Conservation (phyloP, 331 rosid species). For the Stylosanthes scabra region DNA sequence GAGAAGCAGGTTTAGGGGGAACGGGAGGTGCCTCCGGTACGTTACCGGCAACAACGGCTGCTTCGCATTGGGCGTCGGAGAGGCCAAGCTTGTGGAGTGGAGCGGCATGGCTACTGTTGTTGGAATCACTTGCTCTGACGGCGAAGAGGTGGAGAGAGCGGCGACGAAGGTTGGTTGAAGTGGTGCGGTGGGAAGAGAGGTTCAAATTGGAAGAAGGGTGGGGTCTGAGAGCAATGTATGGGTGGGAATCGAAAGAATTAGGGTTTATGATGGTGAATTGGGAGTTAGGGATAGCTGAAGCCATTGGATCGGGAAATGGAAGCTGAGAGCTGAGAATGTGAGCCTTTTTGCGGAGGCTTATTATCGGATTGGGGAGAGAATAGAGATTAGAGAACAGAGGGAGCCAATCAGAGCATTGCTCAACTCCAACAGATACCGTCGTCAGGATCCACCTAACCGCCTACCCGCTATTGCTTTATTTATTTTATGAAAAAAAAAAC, state of each 20-base stretch:
- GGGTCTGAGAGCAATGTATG: slow-evolving; percentile 56
- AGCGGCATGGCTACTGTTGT: slow-evolving; percentile 34
- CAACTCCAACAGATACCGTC: too few species aligned
- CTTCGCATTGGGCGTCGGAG: slow-evolving; percentile 80
- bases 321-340: too few species aligned
- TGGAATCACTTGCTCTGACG: slow-evolving; percentile 58
- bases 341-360: too few species aligned
- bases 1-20: slow-evolving; percentile 75
- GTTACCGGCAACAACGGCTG: slow-evolving; percentile 79
- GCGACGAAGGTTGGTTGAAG: too few species aligned
- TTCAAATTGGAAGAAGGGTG: slow-evolving; percentile 35
- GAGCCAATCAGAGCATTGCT: too few species aligned
- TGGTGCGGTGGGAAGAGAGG: too few species aligned
- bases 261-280: slow-evolving; percentile 47
- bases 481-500: too few species aligned
- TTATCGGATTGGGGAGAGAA: too few species aligned
- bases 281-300: slow-evolving; percentile 58
- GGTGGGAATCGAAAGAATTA: slow-evolving; percentile 42
- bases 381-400: too few species aligned
- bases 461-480: too few species aligned
- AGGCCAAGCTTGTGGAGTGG: slow-evolving; percentile 48
- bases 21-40: slow-evolving; percentile 81
- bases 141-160: slow-evolving; percentile 43
- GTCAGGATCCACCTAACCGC: too few species aligned
- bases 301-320: slow-evolving; percentile 45